Base-by-base conservation (phyloP, 148 eudicot species). In the Cornus florida region DNA sequence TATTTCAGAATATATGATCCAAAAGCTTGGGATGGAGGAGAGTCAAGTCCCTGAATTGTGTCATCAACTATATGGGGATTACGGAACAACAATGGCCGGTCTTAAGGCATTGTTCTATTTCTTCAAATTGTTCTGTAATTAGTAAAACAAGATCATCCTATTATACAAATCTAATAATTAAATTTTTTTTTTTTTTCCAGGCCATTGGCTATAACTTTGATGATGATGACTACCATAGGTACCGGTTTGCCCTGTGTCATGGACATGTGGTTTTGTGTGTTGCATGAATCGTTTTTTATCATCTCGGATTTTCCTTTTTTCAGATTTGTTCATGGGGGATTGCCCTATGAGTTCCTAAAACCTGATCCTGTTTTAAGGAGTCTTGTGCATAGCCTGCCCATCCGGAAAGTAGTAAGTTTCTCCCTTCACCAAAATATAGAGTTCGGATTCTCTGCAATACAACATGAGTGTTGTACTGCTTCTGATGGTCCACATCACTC, bases 11-110 rank as follows among this genome's bases (percentile, higher is more conserved):
- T 96, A 86, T 74, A 96, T 96, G 99, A 82, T 82, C 75, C 53
- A 83, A 72, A 90, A 87, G 80, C 99, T 96, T 80, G 90, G 91
- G 32, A 87, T 96, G 19, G 98, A 95, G 60, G 88, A 86, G 76
- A 87, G 78, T 67, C 85, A 79, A 81, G 95, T 86, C 76, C 85
- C 87, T 31, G 92, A 86, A 20, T 81, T 93, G 88, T 85, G 91
- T 79, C 80, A 71, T 75, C 75, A 83, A 57, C 80, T 96, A 76
- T 93, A 96, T 89, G 92, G 86, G 82, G 91, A 91, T 43, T 93
- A 92, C 82, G 99, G 99, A 65, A 93, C 99, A 28, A 92, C 99
- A 53, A 91, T 96, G 99, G 97, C 99, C 33, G 99, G 99, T 79
- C 95, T 93, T 57, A 84, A 85, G 92, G 98, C 93, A 87, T 53